Base-by-base conservation (phyloP, 257 asterid genomes). In the Fraxinus anomala region DNA sequence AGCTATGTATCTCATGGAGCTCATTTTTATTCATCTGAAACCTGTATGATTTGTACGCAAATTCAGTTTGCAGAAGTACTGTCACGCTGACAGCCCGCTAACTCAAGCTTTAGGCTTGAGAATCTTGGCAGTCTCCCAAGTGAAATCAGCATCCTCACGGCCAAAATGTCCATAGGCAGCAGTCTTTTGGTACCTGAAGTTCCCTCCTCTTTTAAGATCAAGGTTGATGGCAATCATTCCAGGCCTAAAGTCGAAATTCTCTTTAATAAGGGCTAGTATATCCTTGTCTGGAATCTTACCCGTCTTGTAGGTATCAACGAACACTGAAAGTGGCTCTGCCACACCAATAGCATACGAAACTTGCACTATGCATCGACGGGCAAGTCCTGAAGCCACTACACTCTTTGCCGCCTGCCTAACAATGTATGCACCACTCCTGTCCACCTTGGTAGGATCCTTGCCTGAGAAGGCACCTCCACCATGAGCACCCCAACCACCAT, bases 131-230 rank as follows among this genome's bases (percentile, higher is more conserved):
- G 73, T 68, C 44, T 68, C 73, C 73, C 73, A 68, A 34, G 73
- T 68, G 73, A 68, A 68, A 68, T 68, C 73, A 0, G 73, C 26
- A 23, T 68, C 73, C 1, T 68, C 73, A 68, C 72, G 72, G 42
- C 72, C 72, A 68, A 68, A 68, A 68, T 68, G 72, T 11, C 72
- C 72, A 28, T 59, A 59, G 31, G 68, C 68, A 59, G 68, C 68
- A 59, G 31, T 59, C 68, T 59, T 59, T 28, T 59, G 72, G 72
- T 23, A 67, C 72, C 72, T 67, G 39, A 67, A 67, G 72, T 16
- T 67, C 39, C 72, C 72, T 68, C 72, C 72, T 68, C 72, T 68
- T 33, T 68, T 68, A 16, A 68, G 72, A n/a, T 68, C 72, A 68
- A 68, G 72, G 24, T 68, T 68, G 24, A 68, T 33, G 24, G 73